These are phyloP conservation scores for Thelonectria rubi DNA, from an alignment of 2,329 filamentous ascomycete genomes.

Conservation along the genomic window DNA sequence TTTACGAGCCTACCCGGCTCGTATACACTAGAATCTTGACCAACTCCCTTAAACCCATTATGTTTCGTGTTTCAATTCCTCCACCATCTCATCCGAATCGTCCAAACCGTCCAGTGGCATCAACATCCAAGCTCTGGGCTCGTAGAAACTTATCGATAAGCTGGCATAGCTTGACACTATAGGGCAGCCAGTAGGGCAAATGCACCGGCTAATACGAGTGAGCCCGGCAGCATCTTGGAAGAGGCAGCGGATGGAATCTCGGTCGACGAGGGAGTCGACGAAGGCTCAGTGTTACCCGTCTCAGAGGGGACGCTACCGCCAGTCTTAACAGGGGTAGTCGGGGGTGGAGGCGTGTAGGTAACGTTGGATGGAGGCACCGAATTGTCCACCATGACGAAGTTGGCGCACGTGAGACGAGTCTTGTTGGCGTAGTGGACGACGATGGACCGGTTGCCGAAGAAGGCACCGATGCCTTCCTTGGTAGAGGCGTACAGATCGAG, in stretches of 20 bases:
- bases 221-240: conserved; percentile 15
- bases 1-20: not conserved
- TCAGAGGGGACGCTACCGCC: not conserved
- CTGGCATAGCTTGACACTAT: conserved; percentile 8
- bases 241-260: conserved; percentile 10
- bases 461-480: conserved; percentile 58
- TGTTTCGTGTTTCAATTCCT: not conserved
- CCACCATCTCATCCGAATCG: not conserved
- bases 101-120: not conserved
- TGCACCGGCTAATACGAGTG: conserved; percentile 19
- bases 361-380: conserved; percentile 23
- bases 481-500: conserved; percentile 68
- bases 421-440: conserved; percentile 72
- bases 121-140: not conserved
- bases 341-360: conserved; percentile 29
- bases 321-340: conserved; percentile 1
- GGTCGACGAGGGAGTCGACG: conserved; percentile 5
- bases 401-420: conserved; percentile 71
- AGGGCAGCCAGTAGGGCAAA: conserved; percentile 21
- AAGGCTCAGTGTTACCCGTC: conserved; percentile 3
- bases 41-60: not conserved
- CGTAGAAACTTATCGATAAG: not conserved
- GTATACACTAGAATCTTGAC: not conserved
- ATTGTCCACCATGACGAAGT: conserved; percentile 56
- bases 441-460: conserved; percentile 72